A percentile compares a stretch with the other conserved stretches of the same genome.
phyloP scores from a whole-genome alignment of 768 basidiomycete genomes.

The Agrocybe praecox region DNA sequence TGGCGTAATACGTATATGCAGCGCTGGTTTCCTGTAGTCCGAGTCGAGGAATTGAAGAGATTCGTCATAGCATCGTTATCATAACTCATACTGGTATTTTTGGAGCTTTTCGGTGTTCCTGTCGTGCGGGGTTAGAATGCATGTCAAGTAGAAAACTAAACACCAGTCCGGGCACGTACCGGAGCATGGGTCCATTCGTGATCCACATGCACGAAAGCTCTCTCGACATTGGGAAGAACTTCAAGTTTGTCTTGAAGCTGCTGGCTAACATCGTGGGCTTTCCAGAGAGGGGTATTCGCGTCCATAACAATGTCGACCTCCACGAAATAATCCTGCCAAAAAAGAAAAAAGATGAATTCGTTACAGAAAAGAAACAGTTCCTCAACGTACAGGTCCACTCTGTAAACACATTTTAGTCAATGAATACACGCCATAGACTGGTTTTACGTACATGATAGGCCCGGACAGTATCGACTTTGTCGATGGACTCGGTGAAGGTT shows the following conservation, averaged over 20 bases:
- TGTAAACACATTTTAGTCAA: slow-evolving; percentile 24
- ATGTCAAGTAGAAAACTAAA: neutral
- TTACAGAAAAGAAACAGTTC: neutral
- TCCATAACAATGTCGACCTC: slow-evolving; percentile 96
- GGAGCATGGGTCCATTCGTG: slow-evolving; percentile 85
- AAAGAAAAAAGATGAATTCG: slow-evolving; percentile 3
- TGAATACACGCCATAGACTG: slow-evolving; percentile 5
- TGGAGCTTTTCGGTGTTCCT: slow-evolving; percentile 54
- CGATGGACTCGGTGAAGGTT: slow-evolving; percentile 87
- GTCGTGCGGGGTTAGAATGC: slow-evolving; percentile 2
- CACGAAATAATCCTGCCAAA: slow-evolving; percentile 79
- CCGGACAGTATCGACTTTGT: slow-evolving; percentile 87
- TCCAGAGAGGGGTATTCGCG: slow-evolving; percentile 85
- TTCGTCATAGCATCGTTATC: slow-evolving; percentile 4
- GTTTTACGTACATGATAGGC: slow-evolving; percentile 78
- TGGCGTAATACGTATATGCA: neutral
- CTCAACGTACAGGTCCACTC: slow-evolving; percentile 66
- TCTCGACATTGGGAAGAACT: slow-evolving; percentile 83
- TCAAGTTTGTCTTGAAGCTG: slow-evolving; percentile 89
- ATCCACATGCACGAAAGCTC: slow-evolving; percentile 95
- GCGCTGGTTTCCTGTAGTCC: neutral
- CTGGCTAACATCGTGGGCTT: slow-evolving; percentile 85
- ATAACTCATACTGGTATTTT: slow-evolving; percentile 22
- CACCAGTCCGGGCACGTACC: slow-evolving; percentile 25
- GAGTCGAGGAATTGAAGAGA: neutral